Evolutionary conservation across 1,139 yeast genomes (phyloP), one percentile per base, ranked within the genome.

Genomic region (Saccharomyces uvarum): DNA sequence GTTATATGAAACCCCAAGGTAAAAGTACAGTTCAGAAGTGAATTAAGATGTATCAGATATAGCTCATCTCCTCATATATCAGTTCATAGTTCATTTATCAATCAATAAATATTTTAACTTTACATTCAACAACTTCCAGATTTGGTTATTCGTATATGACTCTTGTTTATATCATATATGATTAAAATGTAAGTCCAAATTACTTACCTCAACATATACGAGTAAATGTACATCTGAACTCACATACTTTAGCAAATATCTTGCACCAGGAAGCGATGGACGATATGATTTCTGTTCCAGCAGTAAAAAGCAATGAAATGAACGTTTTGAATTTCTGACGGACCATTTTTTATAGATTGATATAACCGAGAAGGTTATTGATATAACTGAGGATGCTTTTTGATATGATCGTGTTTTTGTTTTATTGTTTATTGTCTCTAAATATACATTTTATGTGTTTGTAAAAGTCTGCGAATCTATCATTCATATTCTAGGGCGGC

Each of bases 401-500:
- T 29, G 11, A 29, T 29, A 29, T 9, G 13, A 29, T 29, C 32
- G 1, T 29, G 9, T 29, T 29, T 29, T 29, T 29, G 32, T 5
- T 29, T 29, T 11, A 29, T 29, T 9, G 5, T 29, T 29, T 9
- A 29, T 29, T 5, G 32, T 29, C 32, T 29, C 32, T 29, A 9
- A 9, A 29, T 5, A 29, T 29, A 5, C 5, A 29, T 29, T 29
- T 29, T 29, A 9, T 9, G n/a, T 29, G 4, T 24, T 5, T 24
- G 26, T 24, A 1, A 24, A 24, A 24, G 6, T 24, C 26, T n/a
- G n/a, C 4, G 21, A 8, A 13, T 33, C 42, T 33, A 33, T 33
- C 42, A 33, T 33, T 38, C 44, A 44, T 51, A 63, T 24, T 60
- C 53, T 46, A 71, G 47, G 0, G 74, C 73, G n/a, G 73, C 72